A percentile compares a stretch with the other conserved stretches of the same genome.
phyloP scores from a whole-genome alignment of 495 filamentous ascomycete genomes.

The Aeminium ludgeri region DNA sequence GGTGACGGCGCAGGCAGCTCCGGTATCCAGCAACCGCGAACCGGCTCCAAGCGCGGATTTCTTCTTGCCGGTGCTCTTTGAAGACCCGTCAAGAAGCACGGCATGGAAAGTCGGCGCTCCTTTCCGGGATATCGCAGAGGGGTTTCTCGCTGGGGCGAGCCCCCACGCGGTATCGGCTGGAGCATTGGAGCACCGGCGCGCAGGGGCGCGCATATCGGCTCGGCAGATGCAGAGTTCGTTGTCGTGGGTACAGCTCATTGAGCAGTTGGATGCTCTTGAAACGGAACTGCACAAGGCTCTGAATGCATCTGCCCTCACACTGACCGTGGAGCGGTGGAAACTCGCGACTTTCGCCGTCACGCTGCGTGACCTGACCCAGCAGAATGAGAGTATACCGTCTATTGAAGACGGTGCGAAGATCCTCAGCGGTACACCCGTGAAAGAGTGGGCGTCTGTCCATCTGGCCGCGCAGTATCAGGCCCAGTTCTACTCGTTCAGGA shows the following conservation, averaged over 20 bases:
- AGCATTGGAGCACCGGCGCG: conserved; percentile 4
- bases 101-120: conserved; percentile 5
- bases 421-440: background rate
- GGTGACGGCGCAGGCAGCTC: background rate
- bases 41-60: background rate
- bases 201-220: background rate
- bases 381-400: background rate
- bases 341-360: background rate
- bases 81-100: conserved; percentile 6
- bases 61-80: conserved; percentile 10
- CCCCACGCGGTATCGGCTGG: too few species aligned
- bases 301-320: too few species aligned
- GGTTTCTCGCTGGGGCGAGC: too few species aligned
- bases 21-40: background rate
- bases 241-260: too few species aligned
- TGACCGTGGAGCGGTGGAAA: conserved; percentile 1
- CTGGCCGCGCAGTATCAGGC: conserved; percentile 5
- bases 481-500: conserved; percentile 6
- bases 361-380: background rate
- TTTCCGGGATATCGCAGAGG: conserved; percentile 1
- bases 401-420: background rate
- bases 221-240: too few species aligned
- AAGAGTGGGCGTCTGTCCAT: conserved; percentile 2
- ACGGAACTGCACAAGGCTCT: too few species aligned
- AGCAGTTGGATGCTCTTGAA: too few species aligned